Evolutionary conservation across 495 filamentous ascomycete genomes (phyloP).

Genomic region (Hypomontagnella monticulosa): DNA sequence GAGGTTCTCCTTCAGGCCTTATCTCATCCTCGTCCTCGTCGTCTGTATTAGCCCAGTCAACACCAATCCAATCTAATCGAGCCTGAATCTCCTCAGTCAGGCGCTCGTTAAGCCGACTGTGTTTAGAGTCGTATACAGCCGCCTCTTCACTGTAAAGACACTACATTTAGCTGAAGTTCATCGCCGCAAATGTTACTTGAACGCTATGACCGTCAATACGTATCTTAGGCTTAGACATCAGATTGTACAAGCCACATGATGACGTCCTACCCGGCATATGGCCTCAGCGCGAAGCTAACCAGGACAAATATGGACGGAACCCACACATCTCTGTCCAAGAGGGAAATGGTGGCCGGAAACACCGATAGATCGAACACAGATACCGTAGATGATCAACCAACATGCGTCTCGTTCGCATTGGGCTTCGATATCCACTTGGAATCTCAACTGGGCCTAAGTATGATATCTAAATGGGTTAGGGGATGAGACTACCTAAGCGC

Average conservation of each 20-base stretch:
- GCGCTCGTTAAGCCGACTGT: constrained; percentile 50
- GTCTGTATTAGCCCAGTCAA: constrained; percentile 59
- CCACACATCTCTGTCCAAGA: too few relatives aligned
- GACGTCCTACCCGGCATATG: neutral
- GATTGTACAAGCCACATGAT: neutral
- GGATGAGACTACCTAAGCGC: constrained; percentile 13
- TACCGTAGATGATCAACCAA: too few relatives aligned
- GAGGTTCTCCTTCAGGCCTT: constrained; percentile 23
- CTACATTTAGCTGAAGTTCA: constrained; percentile 20
- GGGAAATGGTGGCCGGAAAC: too few relatives aligned
- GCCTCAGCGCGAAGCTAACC: too few relatives aligned
- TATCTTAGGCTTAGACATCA: too few relatives aligned
- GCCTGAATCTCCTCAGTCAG: constrained; percentile 59
- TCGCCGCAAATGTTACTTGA: constrained; percentile 7
- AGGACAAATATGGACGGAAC: too few relatives aligned
- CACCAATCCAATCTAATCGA: constrained; percentile 69
- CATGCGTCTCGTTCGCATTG: neutral
- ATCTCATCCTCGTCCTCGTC: constrained; percentile 55
- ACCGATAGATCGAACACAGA: too few relatives aligned
- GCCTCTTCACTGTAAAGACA: constrained; percentile 49
- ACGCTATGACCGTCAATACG: neutral
- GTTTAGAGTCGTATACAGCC: constrained; percentile 52
- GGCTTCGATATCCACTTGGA: constrained; percentile 4
- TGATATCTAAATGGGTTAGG: constrained; percentile 2
- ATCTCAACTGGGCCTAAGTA: constrained; percentile 11